These are phyloP conservation scores for Stentor roeselii DNA, from an alignment of 73 alveolate species.

Conservation along the genomic window DNA sequence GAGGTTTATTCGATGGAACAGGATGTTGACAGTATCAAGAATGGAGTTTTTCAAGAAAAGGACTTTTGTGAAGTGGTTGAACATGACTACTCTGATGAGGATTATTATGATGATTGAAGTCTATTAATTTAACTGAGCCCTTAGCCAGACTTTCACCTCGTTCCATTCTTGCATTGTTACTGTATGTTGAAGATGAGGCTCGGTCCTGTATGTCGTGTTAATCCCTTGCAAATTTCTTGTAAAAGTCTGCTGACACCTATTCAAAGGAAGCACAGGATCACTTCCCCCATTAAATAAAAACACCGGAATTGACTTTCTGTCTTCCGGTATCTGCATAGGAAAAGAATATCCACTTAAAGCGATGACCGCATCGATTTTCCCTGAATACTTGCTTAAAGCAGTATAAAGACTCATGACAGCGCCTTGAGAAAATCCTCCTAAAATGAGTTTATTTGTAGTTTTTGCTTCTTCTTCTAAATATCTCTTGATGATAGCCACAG, in stretches of 20 bases:
- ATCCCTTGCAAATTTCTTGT: background rate
- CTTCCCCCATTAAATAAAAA: slow-evolving; percentile 70
- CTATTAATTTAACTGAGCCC: too few relatives aligned
- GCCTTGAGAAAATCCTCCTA: slow-evolving; percentile 33
- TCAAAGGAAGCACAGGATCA: slow-evolving; percentile 45
- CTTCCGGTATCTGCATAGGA: slow-evolving; percentile 39
- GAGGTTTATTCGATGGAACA: background rate
- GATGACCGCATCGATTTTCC: slow-evolving; percentile 63
- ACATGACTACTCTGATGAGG: too few relatives aligned
- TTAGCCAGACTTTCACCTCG: background rate
- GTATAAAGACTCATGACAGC: slow-evolving; percentile 49
- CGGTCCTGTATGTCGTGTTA: background rate
- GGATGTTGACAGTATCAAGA: background rate
- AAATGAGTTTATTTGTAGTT: background rate
- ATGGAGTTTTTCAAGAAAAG: background rate
- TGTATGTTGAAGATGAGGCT: background rate
- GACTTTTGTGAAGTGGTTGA: too few relatives aligned
- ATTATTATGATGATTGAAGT: too few relatives aligned
- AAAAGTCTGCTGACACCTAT: background rate
- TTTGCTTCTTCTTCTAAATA: background rate
- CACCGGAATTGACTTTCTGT: slow-evolving; percentile 50
- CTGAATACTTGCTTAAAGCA: slow-evolving; percentile 36
- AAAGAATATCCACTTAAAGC: slow-evolving; percentile 63
- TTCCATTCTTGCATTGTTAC: background rate
- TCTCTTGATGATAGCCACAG: slow-evolving; percentile 36